phyloP scores from a whole-genome alignment of 2,329 filamentous ascomycete species.

The Ilyonectria robusta region DNA sequence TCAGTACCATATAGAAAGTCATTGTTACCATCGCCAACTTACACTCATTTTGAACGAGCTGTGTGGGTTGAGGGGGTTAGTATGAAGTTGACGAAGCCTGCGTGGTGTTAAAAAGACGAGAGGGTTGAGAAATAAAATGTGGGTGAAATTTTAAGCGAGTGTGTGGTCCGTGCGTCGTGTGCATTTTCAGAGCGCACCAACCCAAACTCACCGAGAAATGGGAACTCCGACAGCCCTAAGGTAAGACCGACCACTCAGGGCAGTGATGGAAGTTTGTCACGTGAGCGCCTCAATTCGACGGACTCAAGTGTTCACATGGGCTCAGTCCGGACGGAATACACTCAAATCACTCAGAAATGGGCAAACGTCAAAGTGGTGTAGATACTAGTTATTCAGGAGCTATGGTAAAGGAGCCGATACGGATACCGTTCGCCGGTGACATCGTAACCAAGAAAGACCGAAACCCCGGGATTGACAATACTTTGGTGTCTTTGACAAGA shows the following conservation, averaged over 20 bases:
- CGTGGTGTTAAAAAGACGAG: conserved; percentile 50
- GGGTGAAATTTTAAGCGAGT: conserved; percentile 58
- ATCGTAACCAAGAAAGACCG: conserved; percentile 51
- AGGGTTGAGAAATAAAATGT: conserved; percentile 52
- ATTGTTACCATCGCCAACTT: conserved; percentile 48
- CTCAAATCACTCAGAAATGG: not conserved
- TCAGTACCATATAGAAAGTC: conserved; percentile 37
- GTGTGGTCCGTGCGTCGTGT: conserved; percentile 44
- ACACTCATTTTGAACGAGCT: conserved; percentile 60
- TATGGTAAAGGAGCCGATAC: conserved; percentile 39
- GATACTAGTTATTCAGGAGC: conserved; percentile 37
- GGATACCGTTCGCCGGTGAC: conserved; percentile 48
- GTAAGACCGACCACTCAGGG: not conserved
- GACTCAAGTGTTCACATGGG: too few species aligned
- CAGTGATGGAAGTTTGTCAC: not conserved
- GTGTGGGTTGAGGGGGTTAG: conserved; percentile 56
- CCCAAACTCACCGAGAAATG: conserved; percentile 29
- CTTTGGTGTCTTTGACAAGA: conserved; percentile 35
- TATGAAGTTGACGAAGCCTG: conserved; percentile 55
- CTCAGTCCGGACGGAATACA: not conserved
- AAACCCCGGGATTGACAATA: conserved; percentile 40
- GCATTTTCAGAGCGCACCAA: conserved; percentile 27
- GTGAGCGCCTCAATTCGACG: not conserved
- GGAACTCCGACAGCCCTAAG: conserved; percentile 17
- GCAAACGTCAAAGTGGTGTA: conserved; percentile 12